These are phyloP conservation scores for Heliamphora pulchella DNA, from an alignment of 179 eudicot species.

Conservation along the genomic window DNA sequence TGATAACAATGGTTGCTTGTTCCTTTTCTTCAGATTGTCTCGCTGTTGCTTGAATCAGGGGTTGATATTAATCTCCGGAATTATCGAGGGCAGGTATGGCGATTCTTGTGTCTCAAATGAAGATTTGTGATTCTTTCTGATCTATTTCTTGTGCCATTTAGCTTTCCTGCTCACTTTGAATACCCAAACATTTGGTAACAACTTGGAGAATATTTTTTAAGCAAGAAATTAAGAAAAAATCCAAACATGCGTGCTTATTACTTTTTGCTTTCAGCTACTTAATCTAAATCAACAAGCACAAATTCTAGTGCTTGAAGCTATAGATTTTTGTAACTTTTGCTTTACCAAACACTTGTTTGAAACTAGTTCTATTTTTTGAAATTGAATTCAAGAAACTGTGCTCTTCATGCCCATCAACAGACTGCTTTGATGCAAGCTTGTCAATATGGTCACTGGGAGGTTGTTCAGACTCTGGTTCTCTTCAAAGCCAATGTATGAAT, in stretches of 20 bases:
- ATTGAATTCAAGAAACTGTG: neutral
- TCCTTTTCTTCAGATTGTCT: conserved; percentile 52
- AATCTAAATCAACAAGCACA: no score
- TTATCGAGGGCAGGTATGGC: conserved; percentile 86
- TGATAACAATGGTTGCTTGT: conserved; percentile 12
- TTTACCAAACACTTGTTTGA: neutral
- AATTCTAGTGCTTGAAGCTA: no score
- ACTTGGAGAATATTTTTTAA: neutral
- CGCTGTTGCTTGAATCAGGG: conserved; percentile 77
- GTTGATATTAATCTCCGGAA: conserved; percentile 90
- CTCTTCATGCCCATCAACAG: conserved; percentile 32
- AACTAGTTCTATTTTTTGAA: neutral
- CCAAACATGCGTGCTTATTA: no score
- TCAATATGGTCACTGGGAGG: conserved; percentile 98
- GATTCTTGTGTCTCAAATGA: neutral
- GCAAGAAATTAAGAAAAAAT: no score
- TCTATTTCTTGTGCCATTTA: neutral
- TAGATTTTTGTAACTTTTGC: no score
- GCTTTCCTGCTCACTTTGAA: neutral
- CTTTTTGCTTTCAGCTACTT: no score
- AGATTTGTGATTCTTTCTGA: neutral
- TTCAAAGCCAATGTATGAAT: conserved; percentile 74
- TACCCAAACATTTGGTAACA: neutral
- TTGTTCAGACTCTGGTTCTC: conserved; percentile 77
- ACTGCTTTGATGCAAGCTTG: conserved; percentile 99